These are phyloP conservation scores for Xylariaceae sp. DNA, from an alignment of 2,329 filamentous ascomycete genomes.

Conservation along the genomic window DNA sequence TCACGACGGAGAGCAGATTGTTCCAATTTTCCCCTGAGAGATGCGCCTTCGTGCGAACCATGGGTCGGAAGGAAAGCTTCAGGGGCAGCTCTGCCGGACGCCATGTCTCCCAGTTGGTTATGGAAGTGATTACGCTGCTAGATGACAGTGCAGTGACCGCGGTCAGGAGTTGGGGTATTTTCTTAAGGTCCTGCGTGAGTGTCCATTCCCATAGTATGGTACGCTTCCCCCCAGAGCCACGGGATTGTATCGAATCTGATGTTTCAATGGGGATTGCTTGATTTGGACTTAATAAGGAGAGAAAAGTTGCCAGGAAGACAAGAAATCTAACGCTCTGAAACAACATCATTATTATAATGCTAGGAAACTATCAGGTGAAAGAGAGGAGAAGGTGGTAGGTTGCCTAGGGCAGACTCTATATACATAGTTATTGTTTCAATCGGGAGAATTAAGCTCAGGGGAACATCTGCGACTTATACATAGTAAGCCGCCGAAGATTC, in stretches of 20 bases:
- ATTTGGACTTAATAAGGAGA: constrained; percentile 8
- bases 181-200: constrained; percentile 12
- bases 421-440: background rate
- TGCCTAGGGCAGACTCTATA: background rate
- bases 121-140: constrained; percentile 9
- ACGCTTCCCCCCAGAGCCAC: constrained; percentile 14
- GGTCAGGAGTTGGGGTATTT: background rate
- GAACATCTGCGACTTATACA: no score
- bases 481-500: no score
- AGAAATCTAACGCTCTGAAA: constrained; percentile 9
- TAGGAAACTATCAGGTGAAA: background rate
- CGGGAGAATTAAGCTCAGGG: no score
- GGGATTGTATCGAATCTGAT: constrained; percentile 3
- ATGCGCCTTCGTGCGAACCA: constrained; percentile 42
- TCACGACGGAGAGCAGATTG: constrained; percentile 24
- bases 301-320: constrained; percentile 16
- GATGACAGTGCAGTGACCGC: constrained; percentile 10
- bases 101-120: constrained; percentile 26
- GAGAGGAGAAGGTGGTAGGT: background rate
- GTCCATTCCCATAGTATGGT: constrained; percentile 27
- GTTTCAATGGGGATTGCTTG: constrained; percentile 13
- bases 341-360: constrained; percentile 5
- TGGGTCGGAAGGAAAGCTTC: constrained; percentile 46
- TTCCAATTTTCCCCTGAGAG: constrained; percentile 42
- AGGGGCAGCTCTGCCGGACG: constrained; percentile 27